Percentiles rank a stretch among this genome's conserved stretches.
Conservation (phyloP, 2,329 filamentous ascomycete genomes). For the Huntiella abstrusa region DNA sequence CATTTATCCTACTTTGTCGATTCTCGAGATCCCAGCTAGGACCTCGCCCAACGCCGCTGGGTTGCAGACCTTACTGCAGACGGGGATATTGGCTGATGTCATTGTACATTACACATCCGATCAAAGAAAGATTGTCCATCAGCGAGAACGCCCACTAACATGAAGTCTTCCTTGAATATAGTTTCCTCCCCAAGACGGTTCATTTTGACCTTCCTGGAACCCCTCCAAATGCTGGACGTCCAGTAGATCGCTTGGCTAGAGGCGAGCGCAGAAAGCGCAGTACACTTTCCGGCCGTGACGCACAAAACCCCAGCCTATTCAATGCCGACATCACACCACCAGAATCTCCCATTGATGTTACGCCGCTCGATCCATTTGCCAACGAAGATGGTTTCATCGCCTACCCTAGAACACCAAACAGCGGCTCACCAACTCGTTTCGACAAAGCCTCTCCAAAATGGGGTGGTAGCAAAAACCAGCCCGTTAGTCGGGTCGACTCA, state of each 20-base stretch:
- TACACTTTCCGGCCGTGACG: slow-evolving; percentile 16
- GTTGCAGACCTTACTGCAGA: too few species aligned
- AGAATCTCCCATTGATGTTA: slow-evolving; percentile 33
- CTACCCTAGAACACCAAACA: slow-evolving; percentile 21
- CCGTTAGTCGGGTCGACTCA: slow-evolving; percentile 52
- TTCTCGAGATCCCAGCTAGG: too few species aligned
- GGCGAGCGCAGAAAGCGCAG: slow-evolving; percentile 14
- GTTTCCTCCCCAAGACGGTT: slow-evolving; percentile 82
- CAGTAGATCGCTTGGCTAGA: slow-evolving; percentile 14
- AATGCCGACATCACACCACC: slow-evolving; percentile 33
- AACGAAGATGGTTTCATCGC: slow-evolving; percentile 41
- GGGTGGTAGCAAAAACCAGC: slow-evolving; percentile 60
- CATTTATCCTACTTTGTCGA: too few species aligned
- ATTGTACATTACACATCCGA: neutral
- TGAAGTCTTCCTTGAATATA: slow-evolving; percentile 19
- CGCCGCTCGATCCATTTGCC: slow-evolving; percentile 29
- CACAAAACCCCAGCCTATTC: slow-evolving; percentile 32
- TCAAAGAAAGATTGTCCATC: too few species aligned
- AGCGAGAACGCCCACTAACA: neutral
- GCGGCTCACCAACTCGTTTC: slow-evolving; percentile 40
- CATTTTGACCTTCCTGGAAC: slow-evolving; percentile 57
- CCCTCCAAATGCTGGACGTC: slow-evolving; percentile 21
- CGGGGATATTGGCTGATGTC: neutral
- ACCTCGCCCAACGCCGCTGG: too few species aligned
- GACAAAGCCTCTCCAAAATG: slow-evolving; percentile 62